Conservation (phyloP, 768 basidiomycete genomes). For the Leccinum uliginosum region DNA sequence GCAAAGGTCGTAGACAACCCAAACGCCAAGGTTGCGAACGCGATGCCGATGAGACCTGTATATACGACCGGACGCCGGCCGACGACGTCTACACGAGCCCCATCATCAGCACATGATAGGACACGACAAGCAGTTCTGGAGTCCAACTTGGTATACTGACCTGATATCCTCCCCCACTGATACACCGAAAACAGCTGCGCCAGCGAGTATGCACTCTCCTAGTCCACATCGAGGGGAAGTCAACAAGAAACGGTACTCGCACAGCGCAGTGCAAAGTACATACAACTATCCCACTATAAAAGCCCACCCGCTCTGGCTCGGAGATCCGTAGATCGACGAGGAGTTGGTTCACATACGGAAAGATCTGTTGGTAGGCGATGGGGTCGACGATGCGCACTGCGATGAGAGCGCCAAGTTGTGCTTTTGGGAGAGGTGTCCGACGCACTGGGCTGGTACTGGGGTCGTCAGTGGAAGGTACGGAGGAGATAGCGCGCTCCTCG, state of each 20-base stretch:
- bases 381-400: conserved; percentile 53
- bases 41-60: conserved; percentile 46
- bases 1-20: conserved; percentile 52
- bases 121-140: background rate
- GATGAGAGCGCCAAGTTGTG: conserved; percentile 39
- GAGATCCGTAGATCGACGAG: conserved; percentile 50
- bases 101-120: background rate
- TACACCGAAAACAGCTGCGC: conserved; percentile 58
- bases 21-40: conserved; percentile 45
- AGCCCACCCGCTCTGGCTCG: conserved; percentile 53
- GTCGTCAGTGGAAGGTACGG: background rate
- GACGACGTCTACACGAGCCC: conserved; percentile 40
- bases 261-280: background rate
- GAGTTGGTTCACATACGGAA: conserved; percentile 66
- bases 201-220: conserved; percentile 64
- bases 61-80: conserved; percentile 62
- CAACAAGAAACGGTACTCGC: background rate
- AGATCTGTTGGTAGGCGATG: conserved; percentile 56
- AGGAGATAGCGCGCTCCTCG: conserved; percentile 8
- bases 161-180: conserved; percentile 57
- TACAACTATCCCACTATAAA: conserved; percentile 64
- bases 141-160: conserved; percentile 22
- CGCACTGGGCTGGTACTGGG: background rate
- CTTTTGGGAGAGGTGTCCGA: conserved; percentile 36
- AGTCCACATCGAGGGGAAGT: background rate